Percentiles rank a stretch among this genome's conserved stretches.
phyloP scores from a whole-genome alignment of 78 protist genomes.

The Dictyostelium citrinum region DNA sequence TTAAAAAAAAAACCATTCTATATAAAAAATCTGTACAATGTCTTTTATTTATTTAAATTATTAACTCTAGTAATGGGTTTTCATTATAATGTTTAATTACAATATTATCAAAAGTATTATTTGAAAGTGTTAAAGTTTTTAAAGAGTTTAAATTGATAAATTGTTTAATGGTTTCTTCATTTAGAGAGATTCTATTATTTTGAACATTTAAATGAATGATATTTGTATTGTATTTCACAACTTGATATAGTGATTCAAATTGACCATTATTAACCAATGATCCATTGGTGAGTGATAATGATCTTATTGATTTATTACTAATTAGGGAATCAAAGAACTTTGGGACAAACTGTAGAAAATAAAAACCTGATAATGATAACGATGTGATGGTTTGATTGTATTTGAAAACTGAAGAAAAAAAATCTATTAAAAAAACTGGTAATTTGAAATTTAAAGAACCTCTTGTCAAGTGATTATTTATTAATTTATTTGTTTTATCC shows the following conservation, averaged over 20 bases:
- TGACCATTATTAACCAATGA: background rate
- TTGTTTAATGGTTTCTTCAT: background rate
- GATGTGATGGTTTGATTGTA: background rate
- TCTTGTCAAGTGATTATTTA: background rate
- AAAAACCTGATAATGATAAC: background rate
- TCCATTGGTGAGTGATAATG: background rate
- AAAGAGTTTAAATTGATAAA: background rate
- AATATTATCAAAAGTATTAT: background rate
- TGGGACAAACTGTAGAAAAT: background rate
- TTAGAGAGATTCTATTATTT: background rate
- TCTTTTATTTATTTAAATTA: background rate
- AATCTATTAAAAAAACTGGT: background rate
- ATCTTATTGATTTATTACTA: background rate
- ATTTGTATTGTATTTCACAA: background rate
- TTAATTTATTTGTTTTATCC: background rate
- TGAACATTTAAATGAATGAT: background rate
- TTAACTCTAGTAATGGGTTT: background rate
- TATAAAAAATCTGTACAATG: background rate
- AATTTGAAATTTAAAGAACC: background rate
- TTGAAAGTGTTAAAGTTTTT: background rate
- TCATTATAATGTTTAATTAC: background rate
- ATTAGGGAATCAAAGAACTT: background rate
- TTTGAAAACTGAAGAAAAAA: background rate
- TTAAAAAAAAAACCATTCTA: no score
- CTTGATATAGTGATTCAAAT: background rate